phyloP scores from a whole-genome alignment of 176 grass and related monocot genomes.

The Pharus latifolius region DNA sequence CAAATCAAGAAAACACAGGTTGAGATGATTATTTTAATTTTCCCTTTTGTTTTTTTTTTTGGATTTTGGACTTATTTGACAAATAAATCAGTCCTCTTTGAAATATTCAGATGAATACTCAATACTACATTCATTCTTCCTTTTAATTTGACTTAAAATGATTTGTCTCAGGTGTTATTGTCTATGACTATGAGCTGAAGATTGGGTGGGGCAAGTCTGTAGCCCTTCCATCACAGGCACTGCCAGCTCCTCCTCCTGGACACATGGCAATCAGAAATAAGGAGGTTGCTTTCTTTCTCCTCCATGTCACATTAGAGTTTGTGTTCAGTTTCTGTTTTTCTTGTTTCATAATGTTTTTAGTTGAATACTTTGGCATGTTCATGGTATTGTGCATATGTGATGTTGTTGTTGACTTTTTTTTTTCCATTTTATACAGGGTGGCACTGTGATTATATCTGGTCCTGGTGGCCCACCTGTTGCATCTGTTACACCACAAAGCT shows the following conservation, averaged over 20 bases:
- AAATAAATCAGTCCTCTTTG: too few relatives aligned
- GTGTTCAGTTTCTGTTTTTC: neutral
- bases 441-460: slow-evolving; percentile 82
- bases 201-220: slow-evolving; percentile 99
- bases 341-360: neutral
- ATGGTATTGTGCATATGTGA: neutral
- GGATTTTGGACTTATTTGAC: too few relatives aligned
- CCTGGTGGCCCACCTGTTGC: slow-evolving; percentile 60
- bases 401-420: neutral
- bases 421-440: slow-evolving; percentile 52
- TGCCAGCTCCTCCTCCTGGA: slow-evolving; percentile 93
- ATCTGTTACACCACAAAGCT: slow-evolving; percentile 65
- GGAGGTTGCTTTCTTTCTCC: slow-evolving; percentile 45
- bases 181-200: slow-evolving; percentile 97
- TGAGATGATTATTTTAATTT: too few relatives aligned
- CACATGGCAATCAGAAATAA: slow-evolving; percentile 99
- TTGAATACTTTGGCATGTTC: neutral
- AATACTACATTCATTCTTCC: neutral
- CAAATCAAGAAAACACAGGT: too few relatives aligned
- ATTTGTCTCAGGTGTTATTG: slow-evolving; percentile 68
- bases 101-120: neutral
- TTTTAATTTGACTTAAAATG: slow-evolving; percentile 2
- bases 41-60: too few relatives aligned
- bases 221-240: slow-evolving; percentile 86
- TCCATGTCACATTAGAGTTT: neutral